Base-by-base conservation (phyloP, 164 flowering plant species). In the Stephania yunnanensis region DNA sequence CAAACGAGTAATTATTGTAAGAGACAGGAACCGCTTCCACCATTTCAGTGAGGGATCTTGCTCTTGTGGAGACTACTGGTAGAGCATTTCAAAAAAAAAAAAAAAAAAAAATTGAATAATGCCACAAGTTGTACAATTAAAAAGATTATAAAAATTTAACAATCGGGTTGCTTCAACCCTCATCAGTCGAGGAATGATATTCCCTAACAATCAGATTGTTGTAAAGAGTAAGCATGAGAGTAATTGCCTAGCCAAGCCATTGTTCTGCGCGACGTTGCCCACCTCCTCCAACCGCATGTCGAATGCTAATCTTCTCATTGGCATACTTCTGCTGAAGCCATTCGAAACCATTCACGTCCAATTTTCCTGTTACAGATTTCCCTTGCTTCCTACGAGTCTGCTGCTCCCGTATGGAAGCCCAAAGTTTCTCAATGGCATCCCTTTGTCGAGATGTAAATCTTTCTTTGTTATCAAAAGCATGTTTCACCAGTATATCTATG, bases 281-380 rank as follows among this genome's bases (percentile, higher is more conserved):
- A 22, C 89, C 80, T 19, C 91, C 97, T 42, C 98, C 97, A 79
- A 93, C 97, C 64, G 97, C 80, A 77, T 76, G 90, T 10, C 97
- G 83, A 73, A 95, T 93, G 84, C 99, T 93, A 55, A 93, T 95
- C 84, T 91, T 95, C 82, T 95, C 94, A 69, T 44, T 75, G 17
- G 98, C 86, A 80, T 95, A 93, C 76, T 93, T 93, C 55, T 90
- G 82, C 80, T 95, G 99, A 29, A 93, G 91, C 84, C 78, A 84
- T 76, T 95, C 99, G 77, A 93, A 95, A 48, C 78, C 99, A 84
- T 89, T 92, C 81, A 93, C 90, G 80, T 93, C 98, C 45, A 95
- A 97, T 81, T 93, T 95, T 69, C 99, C 98, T 0, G 89, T 84
- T 25, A 89, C 90, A 15, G 99, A 93, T 80, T 90, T 95, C 73